These are phyloP conservation scores for Saturnispora diversa DNA, from an alignment of 805 yeast genomes.

Conservation along the genomic window DNA sequence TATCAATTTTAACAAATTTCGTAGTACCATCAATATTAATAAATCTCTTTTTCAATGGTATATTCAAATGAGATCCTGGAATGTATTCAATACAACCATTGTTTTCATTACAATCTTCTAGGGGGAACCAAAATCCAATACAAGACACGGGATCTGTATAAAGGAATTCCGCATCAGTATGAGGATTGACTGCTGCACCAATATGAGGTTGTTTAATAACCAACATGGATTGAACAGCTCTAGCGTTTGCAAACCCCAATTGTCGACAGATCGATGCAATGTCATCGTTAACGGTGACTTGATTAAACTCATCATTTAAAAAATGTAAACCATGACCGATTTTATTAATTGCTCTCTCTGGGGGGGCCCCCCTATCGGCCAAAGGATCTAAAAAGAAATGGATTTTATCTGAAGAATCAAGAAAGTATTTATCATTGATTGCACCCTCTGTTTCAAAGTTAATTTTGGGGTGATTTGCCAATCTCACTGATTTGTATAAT, in stretches of 20 bases:
- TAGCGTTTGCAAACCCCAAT: constrained; percentile 52
- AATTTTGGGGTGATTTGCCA: constrained; percentile 56
- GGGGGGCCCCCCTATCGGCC: no score
- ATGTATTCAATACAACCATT: constrained; percentile 66
- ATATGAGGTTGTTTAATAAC: constrained; percentile 72
- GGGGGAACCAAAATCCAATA: constrained; percentile 74
- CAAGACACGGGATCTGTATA: constrained; percentile 66
- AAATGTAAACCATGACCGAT: constrained; percentile 73
- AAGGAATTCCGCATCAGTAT: constrained; percentile 67
- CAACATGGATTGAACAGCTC: constrained; percentile 71
- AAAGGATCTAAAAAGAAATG: constrained; percentile 62
- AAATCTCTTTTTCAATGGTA: constrained; percentile 53
- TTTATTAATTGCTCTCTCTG: constrained; percentile 58
- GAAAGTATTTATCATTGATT: constrained; percentile 65
- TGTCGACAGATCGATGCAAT: constrained; percentile 44
- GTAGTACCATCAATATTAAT: constrained; percentile 54
- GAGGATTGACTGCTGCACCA: constrained; percentile 69
- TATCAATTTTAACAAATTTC: constrained; percentile 35
- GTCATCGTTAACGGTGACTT: constrained; percentile 43
- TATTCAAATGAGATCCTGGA: constrained; percentile 62
- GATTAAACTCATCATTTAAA: constrained; percentile 40
- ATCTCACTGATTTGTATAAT: constrained; percentile 43
- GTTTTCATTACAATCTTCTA: constrained; percentile 57
- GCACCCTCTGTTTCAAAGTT: constrained; percentile 54
- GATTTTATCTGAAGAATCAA: constrained; percentile 61